These are phyloP conservation scores for Paraleonurus japonicus DNA, from an alignment of 257 asterid species.

Conservation along the genomic window DNA sequence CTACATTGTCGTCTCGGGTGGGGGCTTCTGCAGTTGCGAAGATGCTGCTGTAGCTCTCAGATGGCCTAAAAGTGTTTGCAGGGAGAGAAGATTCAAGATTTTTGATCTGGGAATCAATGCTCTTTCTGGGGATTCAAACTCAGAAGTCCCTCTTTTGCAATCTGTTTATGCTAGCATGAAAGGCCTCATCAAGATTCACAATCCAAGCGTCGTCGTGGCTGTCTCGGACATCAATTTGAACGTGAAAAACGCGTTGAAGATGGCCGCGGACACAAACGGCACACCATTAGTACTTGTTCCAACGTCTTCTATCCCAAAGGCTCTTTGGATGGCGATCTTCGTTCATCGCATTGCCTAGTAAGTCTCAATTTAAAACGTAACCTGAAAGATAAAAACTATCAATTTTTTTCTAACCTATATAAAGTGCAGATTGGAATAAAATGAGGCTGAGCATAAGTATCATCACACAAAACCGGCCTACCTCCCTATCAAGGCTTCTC, in stretches of 20 bases:
- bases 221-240: constrained; percentile 57
- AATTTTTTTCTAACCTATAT: not conserved
- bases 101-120: constrained; percentile 77
- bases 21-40: constrained; percentile 80
- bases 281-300: constrained; percentile 67
- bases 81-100: constrained; percentile 85
- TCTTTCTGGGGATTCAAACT: constrained; percentile 52
- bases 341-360: constrained; percentile 84
- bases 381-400: too few species aligned
- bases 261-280: constrained; percentile 57
- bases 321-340: constrained; percentile 97
- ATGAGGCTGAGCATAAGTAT: constrained; percentile 77
- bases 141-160: constrained; percentile 81
- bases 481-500: constrained; percentile 68
- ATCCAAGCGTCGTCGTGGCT: constrained; percentile 74
- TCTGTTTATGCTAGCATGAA: constrained; percentile 86
- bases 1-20: constrained; percentile 82
- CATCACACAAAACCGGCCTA: constrained; percentile 75
- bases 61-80: constrained; percentile 81
- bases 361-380: too few species aligned
- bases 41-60: constrained; percentile 62
- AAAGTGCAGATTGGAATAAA: constrained; percentile 73
- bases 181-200: constrained; percentile 80
- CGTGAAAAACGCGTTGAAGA: constrained; percentile 75
- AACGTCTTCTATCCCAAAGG: constrained; percentile 53